phyloP scores from a whole-genome alignment of 2,329 filamentous ascomycete species.

The Aspergillus pseudoviridinutans region DNA sequence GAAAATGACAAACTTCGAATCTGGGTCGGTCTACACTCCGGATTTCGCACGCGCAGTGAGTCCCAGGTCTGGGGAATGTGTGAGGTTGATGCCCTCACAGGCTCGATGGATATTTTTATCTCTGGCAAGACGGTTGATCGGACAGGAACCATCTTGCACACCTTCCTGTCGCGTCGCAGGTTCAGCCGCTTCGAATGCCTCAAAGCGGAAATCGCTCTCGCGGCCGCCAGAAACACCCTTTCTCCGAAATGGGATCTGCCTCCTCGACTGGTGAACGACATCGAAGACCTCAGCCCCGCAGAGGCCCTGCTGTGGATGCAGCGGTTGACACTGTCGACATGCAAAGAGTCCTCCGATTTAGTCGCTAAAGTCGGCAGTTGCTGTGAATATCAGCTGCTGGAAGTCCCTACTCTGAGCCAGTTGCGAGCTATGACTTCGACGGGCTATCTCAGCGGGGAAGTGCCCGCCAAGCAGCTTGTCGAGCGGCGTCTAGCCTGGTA shows the following conservation, averaged over 20 bases:
- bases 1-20: conserved; percentile 11
- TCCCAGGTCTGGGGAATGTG: conserved; percentile 19
- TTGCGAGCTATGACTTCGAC: conserved; percentile 34
- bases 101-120: conserved; percentile 27
- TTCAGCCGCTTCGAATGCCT: conserved; percentile 27
- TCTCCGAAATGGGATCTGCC: conserved; percentile 19
- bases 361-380: conserved; percentile 15
- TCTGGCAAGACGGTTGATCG: conserved; percentile 33
- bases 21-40: conserved; percentile 20
- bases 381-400: conserved; percentile 20
- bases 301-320: conserved; percentile 23
- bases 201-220: conserved; percentile 27
- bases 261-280: conserved; percentile 29
- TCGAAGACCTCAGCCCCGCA: conserved; percentile 32
- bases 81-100: conserved; percentile 4
- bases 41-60: conserved; percentile 16
- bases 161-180: conserved; percentile 32
- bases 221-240: conserved; percentile 16
- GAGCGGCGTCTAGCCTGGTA: conserved; percentile 43
- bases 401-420: conserved; percentile 33
- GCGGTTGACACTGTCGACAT: conserved; percentile 5
- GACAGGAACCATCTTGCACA: conserved; percentile 32
- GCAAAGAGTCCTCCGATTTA: conserved; percentile 5
- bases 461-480: conserved; percentile 35
- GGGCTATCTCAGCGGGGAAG: conserved; percentile 38